These are phyloP conservation scores for Volvariella surrecta DNA, from an alignment of 1,284 basidiomycete species.

Conservation along the genomic window DNA sequence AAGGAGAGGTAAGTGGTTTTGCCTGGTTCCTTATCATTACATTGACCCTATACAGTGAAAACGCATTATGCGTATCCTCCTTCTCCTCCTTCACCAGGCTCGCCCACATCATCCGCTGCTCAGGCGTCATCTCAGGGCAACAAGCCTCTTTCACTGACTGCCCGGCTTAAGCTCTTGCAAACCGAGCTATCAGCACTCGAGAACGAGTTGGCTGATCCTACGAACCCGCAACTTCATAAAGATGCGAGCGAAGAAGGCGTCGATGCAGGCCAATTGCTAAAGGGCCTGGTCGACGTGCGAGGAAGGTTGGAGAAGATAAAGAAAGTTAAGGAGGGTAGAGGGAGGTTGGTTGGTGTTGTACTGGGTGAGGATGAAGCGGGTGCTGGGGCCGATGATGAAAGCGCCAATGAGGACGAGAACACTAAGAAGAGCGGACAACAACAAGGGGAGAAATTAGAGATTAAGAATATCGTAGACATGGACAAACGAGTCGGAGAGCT, in stretches of 20 bases:
- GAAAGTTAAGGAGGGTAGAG: conserved; percentile 56
- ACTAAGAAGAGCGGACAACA: conserved; percentile 13
- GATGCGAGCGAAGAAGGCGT: conserved; percentile 48
- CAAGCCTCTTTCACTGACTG: conserved; percentile 44
- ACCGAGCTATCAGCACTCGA: conserved; percentile 60
- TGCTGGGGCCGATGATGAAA: conserved; percentile 7
- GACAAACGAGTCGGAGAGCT: conserved; percentile 75
- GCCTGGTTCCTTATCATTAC: not conserved
- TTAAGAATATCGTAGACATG: conserved; percentile 52
- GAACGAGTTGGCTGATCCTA: conserved; percentile 59
- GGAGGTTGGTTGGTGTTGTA: conserved; percentile 54
- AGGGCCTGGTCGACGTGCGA: conserved; percentile 66
- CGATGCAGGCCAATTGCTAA: conserved; percentile 69
- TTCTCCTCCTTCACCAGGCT: conserved; percentile 41
- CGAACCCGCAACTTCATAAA: conserved; percentile 52
- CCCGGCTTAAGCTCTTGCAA: conserved; percentile 54
- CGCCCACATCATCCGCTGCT: conserved; percentile 21
- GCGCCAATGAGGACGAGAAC: conserved; percentile 10
- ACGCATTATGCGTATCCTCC: conserved; percentile 59
- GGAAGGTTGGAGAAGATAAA: conserved; percentile 58
- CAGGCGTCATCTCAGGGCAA: conserved; percentile 10
- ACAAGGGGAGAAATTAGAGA: conserved; percentile 28
- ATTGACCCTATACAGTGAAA: conserved; percentile 26
- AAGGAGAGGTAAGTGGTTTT: conserved; percentile 29
- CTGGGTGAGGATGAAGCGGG: conserved; percentile 29